Evolutionary conservation across 2,329 filamentous ascomycete species (phyloP).

Genomic region (Aphanoascus verrucosus): DNA sequence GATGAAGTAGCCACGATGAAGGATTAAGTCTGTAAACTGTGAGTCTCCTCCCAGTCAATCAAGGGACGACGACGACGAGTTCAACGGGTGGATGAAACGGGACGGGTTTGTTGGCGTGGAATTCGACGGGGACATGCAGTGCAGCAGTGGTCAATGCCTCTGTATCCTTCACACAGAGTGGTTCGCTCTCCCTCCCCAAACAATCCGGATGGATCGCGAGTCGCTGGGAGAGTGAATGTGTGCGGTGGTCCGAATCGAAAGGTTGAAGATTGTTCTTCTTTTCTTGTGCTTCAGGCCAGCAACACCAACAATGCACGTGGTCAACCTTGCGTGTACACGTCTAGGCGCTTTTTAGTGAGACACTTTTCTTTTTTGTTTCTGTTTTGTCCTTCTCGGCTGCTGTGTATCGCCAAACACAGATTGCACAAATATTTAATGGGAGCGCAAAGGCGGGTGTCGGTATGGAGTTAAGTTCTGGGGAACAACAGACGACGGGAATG

Average conservation of each 20-base stretch:
- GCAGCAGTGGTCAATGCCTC: too few species aligned
- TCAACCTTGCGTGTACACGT: background rate
- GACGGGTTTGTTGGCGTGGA: too few species aligned
- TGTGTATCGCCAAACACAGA: background rate
- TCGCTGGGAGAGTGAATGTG: too few species aligned
- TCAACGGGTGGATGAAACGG: background rate
- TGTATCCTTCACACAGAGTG: too few species aligned
- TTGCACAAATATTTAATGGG: too few species aligned
- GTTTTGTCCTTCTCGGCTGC: background rate
- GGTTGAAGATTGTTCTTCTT: background rate
- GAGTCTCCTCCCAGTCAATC: background rate
- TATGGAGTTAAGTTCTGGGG: background rate
- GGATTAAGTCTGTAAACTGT: background rate
- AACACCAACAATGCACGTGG: slow-evolving; percentile 1
- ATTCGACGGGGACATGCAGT: too few species aligned
- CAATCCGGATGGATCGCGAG: too few species aligned
- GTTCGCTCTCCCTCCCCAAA: too few species aligned
- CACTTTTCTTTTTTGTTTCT: background rate
- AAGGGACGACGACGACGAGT: background rate
- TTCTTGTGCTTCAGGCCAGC: background rate
- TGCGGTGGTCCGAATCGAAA: background rate
- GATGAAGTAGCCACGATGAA: slow-evolving; percentile 13
- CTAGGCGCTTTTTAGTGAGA: background rate
- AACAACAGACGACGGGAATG: background rate
- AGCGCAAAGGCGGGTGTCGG: background rate